These are phyloP conservation scores for Trichoderma sp. DNA, from an alignment of 2,329 filamentous ascomycete genomes.

Conservation along the genomic window DNA sequence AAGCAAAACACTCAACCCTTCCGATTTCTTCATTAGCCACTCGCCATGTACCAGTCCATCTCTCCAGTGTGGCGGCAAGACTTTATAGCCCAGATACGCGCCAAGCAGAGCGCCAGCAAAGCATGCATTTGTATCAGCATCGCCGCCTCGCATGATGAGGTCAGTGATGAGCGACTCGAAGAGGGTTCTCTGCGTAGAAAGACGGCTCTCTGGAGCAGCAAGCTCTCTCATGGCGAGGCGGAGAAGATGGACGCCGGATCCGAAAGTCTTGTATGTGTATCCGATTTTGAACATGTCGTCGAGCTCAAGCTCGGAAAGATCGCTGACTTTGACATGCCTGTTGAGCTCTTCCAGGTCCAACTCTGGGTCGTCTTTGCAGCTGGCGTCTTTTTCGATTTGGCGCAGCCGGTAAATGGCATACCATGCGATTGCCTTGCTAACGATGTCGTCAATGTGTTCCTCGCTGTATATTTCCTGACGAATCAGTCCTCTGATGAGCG, in stretches of 20 bases:
- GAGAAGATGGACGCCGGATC: conserved; percentile 44
- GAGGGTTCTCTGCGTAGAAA: conserved; percentile 25
- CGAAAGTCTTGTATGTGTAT: conserved; percentile 53
- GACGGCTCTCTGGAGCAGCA: conserved; percentile 16
- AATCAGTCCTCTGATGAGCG: conserved; percentile 44
- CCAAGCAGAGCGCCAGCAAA: conserved; percentile 51
- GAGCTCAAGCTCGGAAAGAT: conserved; percentile 40
- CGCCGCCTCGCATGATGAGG: conserved; percentile 50
- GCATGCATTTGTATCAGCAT: conserved; percentile 54
- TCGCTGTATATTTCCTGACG: conserved; percentile 43
- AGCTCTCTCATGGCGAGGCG: conserved; percentile 41
- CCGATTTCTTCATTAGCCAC: conserved; percentile 45
- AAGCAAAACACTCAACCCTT: conserved; percentile 38
- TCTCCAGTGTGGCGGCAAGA: conserved; percentile 47
- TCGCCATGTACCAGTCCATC: conserved; percentile 43
- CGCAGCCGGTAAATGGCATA: conserved; percentile 27
- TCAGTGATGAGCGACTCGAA: conserved; percentile 49
- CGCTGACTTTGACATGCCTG: conserved; percentile 37
- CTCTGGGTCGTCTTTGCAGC: conserved; percentile 29
- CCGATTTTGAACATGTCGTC: conserved; percentile 47
- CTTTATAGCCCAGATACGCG: conserved; percentile 44
- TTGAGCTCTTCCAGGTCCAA: conserved; percentile 42
- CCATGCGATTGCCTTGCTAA: conserved; percentile 42
- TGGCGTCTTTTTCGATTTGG: conserved; percentile 24
- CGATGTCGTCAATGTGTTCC: conserved; percentile 39